Evolutionary conservation across 75 land plant genomes (phyloP).

Genomic region (Larix kaempferi): DNA sequence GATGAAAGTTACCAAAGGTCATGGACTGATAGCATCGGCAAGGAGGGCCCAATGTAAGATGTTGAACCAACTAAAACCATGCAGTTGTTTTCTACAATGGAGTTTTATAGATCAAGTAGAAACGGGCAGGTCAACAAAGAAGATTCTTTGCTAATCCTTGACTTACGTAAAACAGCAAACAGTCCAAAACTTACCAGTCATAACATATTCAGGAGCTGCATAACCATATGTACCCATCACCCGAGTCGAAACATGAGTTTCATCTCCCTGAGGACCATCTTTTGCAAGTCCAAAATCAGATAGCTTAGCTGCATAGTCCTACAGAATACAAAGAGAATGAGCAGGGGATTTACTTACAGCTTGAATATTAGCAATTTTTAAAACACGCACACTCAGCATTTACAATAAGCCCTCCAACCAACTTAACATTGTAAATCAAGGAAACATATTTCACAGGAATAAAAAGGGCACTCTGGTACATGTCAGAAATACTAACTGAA

Average conservation of each 20-base stretch:
- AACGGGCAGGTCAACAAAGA: background rate
- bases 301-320: no score
- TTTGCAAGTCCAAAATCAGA: no score
- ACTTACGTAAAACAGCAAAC: background rate
- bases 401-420: background rate
- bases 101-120: background rate
- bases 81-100: background rate
- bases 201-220: slow-evolving; percentile 69
- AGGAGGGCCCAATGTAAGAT: background rate
- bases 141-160: background rate
- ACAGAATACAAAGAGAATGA: no score
- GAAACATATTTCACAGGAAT: background rate
- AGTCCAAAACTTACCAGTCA: slow-evolving; percentile 33
- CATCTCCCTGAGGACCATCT: no score
- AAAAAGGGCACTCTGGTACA: background rate
- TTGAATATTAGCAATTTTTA: background rate
- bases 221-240: slow-evolving; percentile 54
- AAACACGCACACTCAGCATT: background rate
- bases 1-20: background rate
- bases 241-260: no score
- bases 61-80: background rate
- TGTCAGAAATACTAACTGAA: slow-evolving; percentile 25
- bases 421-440: background rate
- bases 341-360: background rate
- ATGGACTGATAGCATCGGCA: background rate